Base-by-base conservation (phyloP, 768 basidiomycete species). In the Suillus variegatus region DNA sequence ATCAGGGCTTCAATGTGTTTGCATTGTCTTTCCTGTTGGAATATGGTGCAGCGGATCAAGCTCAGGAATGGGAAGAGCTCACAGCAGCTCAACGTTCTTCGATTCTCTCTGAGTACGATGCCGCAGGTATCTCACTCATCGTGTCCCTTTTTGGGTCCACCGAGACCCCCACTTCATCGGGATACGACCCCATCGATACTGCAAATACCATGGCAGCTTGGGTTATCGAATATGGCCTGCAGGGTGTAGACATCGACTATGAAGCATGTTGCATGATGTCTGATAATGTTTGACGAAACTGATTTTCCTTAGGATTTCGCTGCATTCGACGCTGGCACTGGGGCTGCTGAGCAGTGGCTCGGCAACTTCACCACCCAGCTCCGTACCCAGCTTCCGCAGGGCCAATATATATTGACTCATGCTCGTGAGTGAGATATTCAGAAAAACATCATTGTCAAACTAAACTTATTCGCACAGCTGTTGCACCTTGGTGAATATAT, bases 211-310 rank as follows among this genome's bases (percentile, higher is more conserved):
- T 86, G 70, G 84, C 82, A 8, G 71, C 73, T 9, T 85, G 78
- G 77, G 84, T 85, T 43, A 79, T 76, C 43, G 63, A 81, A 66
- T 84, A 83, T 60, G 73, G 75, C n/a, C 69, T 86, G 40, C 81
- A 85, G 63, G 85, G 85, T 47, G 81, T 85, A 14, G 85, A 86
- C 60, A 78, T 86, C 55, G 85, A 86, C 70, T 86, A 85, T 60
- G 85, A 83, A 71, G 79, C 77, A 54, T 38, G 41, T 38, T 43
- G 41, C 41, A 16, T 35, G 3, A 36, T 52, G 12, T 44, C 56
- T 22, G 32, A 13, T 12, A 8, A 35, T 10, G 16, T 36, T 16
- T 43, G 64, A 16, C 35, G 66, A 46, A 16, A 16, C 47, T 65
- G 1, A 69, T 49, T 54, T 58, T 41, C 25, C 38, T 3, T 20